Conservation (phyloP, 2,329 filamentous ascomycete species). For the Pleoardoris graminearum region DNA sequence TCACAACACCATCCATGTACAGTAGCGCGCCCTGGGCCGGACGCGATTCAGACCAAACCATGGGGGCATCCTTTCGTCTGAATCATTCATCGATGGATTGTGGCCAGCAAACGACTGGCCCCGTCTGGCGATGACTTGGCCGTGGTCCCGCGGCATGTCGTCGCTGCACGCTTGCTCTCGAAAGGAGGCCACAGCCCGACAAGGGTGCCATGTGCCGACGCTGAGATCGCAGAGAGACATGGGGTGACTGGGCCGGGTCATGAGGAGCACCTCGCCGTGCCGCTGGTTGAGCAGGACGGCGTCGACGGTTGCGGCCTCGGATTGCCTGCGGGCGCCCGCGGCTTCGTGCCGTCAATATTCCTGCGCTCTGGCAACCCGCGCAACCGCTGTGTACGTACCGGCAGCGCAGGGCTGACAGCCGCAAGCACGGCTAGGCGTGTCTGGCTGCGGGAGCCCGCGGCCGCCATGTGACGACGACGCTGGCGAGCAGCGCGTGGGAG, state of each 20-base stretch:
- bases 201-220: slow-evolving; percentile 45
- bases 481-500: not conserved
- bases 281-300: not conserved
- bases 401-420: slow-evolving; percentile 1
- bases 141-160: slow-evolving; percentile 22
- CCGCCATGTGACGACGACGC: not conserved
- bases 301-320: not conserved
- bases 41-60: slow-evolving; percentile 10
- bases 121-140: slow-evolving; percentile 10
- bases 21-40: slow-evolving; percentile 5
- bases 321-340: not conserved
- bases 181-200: too few species aligned
- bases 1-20: not conserved
- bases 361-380: not conserved
- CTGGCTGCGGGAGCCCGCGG: not conserved
- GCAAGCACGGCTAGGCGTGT: not conserved
- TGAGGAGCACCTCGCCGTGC: not conserved
- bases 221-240: slow-evolving; percentile 1
- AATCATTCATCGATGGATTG: not conserved
- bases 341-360: slow-evolving; percentile 11
- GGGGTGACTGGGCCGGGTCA: not conserved
- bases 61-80: not conserved
- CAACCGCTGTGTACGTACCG: not conserved
- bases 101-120: slow-evolving; percentile 13
- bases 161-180: slow-evolving; percentile 11